Evolutionary conservation across 345 rosid species (phyloP), one percentile per base, ranked within the genome.

Genomic region (Bruguiera sexangula): DNA sequence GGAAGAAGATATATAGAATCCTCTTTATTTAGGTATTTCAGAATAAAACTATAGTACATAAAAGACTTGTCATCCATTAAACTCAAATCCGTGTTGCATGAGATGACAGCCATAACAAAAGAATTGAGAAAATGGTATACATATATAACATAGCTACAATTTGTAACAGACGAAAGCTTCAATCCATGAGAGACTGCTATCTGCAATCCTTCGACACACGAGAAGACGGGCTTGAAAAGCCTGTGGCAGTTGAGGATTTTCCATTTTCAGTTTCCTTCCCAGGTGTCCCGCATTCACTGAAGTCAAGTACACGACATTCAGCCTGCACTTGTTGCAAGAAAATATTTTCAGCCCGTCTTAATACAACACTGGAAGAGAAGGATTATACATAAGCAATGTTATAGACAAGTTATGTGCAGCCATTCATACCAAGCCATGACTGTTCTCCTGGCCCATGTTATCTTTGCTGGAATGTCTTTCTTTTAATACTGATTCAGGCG

Each of bases 271-370:
- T 80, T 62, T 78, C 83, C 76, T 84, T 90, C 75, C 75, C 86
- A 0, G 98, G 99, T 43, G 91, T 90, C 68, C 79, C 98, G 30
- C 99, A 96, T 67, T 96, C 99, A 50, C 91, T 92, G 78, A 96
- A 96, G 80, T 96, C 99, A 6, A 96, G 92, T 16, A 77, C 67
- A 1, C 99, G 97, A 21, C 94, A 76, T 76, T 91, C 99, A 24
- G 84, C 81, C 99, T 96, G 88, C 85, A 75, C 3, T 10, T 39
- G 52, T 59, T 59, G 21, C 48, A 59, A 60, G 50, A 30, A 7
- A 51, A 39, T 20, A 30, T 71, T 59, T 50, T 82, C 19, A 63
- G 56, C 20, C 22, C 6, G 37, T 53, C 52, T 22, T 54, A 21
- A 24, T 18, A 37, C 21, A 26, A 61, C 24, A 61, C 16, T 37